Evolutionary conservation across 306 rosid species (phyloP).

Genomic region (Nissolia schottii): DNA sequence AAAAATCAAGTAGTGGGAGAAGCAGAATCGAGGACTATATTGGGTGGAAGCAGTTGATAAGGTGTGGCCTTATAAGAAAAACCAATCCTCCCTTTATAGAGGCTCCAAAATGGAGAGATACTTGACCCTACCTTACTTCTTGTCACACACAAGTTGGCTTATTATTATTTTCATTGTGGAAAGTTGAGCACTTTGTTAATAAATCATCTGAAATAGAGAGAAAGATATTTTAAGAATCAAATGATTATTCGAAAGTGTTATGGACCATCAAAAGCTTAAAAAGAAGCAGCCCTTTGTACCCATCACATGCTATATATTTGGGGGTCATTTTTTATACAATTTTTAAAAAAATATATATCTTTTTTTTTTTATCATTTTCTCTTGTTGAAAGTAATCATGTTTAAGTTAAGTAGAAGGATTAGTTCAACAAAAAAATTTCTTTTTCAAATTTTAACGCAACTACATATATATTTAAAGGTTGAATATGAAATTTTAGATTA

Average conservation of each 20-base stretch:
- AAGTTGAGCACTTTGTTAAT: conserved; percentile 41
- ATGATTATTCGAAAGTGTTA: background rate
- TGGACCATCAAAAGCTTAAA: background rate
- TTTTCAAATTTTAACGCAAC: no score
- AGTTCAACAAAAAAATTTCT: no score
- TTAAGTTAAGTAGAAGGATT: no score
- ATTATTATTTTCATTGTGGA: conserved; percentile 27
- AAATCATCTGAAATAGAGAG: conserved; percentile 20
- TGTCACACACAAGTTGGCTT: conserved; percentile 41
- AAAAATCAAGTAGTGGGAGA: conserved; percentile 46
- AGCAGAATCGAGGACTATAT: conserved; percentile 37
- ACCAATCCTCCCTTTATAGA: conserved; percentile 22
- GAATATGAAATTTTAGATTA: no score
- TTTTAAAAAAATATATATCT: no score
- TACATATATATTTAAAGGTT: no score
- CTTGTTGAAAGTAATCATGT: no score
- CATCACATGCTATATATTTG: conserved; percentile 16
- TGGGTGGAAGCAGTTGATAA: conserved; percentile 40
- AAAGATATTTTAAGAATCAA: background rate
- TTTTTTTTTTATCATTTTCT: no score
- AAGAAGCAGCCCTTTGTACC: background rate
- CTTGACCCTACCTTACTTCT: conserved; percentile 44
- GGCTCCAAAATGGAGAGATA: conserved; percentile 21
- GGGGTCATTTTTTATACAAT: no score
- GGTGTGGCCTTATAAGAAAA: conserved; percentile 37